phyloP scores from a whole-genome alignment of 306 rosid genomes.

The Cucumis melo region DNA sequence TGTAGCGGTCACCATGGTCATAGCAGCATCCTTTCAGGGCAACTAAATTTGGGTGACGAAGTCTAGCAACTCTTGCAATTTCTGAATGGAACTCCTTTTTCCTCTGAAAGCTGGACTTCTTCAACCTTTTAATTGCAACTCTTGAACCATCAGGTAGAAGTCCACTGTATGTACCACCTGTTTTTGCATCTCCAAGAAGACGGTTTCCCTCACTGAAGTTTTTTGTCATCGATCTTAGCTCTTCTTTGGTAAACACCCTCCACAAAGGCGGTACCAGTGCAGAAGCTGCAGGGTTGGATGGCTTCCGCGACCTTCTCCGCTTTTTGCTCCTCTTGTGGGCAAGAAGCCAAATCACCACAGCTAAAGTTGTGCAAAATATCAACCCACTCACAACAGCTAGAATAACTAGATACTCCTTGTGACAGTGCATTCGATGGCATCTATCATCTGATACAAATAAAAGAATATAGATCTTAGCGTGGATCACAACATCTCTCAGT shows the following conservation, averaged over 20 bases:
- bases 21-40: slow-evolving; percentile 97
- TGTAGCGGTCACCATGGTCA: slow-evolving; percentile 92
- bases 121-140: slow-evolving; percentile 87
- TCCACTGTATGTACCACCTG: slow-evolving; percentile 88
- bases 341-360: slow-evolving; percentile 91
- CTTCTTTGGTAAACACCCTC: slow-evolving; percentile 91
- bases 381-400: slow-evolving; percentile 82
- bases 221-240: slow-evolving; percentile 73
- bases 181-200: slow-evolving; percentile 84
- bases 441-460: slow-evolving; percentile 29
- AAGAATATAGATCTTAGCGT: slow-evolving; percentile 7
- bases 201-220: slow-evolving; percentile 97
- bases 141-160: slow-evolving; percentile 79
- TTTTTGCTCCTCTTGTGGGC: slow-evolving; percentile 73
- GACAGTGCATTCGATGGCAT: slow-evolving; percentile 71
- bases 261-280: slow-evolving; percentile 66
- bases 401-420: slow-evolving; percentile 76
- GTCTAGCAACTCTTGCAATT: slow-evolving; percentile 89
- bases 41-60: slow-evolving; percentile 83
- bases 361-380: slow-evolving; percentile 67
- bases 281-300: slow-evolving; percentile 52
- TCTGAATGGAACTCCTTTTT: slow-evolving; percentile 90
- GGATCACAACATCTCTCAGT: not conserved
- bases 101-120: slow-evolving; percentile 84
- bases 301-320: slow-evolving; percentile 68